Base-by-base conservation (phyloP, 352 stramenopile genomes). In the Salisapilia sapeloensis region DNA sequence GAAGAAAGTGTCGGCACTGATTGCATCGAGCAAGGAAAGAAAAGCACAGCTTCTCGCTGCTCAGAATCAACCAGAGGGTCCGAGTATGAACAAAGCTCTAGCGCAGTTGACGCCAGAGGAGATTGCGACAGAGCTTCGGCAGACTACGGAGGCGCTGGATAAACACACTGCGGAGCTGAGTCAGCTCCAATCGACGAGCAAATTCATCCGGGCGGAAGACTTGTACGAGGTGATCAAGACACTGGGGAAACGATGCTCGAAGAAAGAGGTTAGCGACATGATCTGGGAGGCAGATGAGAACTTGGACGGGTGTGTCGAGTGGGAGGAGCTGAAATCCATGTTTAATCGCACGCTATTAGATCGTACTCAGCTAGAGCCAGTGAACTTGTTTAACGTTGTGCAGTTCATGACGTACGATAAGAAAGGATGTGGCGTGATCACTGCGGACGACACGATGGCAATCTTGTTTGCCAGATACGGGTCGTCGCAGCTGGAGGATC, bases 261-360 rank as follows among this genome's bases (percentile, higher is more conserved):
- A 96, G 61, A 96, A 94, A 54, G 90, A 97, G 48, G 92, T 97
- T 30, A 83, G 85, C 34, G 87, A 97, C 39, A 97, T 98, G 76
- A 96, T 98, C 44, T 98, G 92, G 92, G 93, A 98, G 57, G 91
- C 94, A 10, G 93, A 98, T 53, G 92, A 98, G 48, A 97, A 98
- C 50, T 44, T 97, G 27, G 93, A 98, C 53, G 86, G 79, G 16
- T 66, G 72, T 23, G 71, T 96, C 27, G 84, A 96, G 54, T 96
- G 84, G 82, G 81, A 96, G 6, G 91, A 98, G 53, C 81, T 98
- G 29, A 72, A 80, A 35, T 57, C 93, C 38, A 98, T 96, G 74
- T 98, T 96, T 58, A 91, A 97, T 44, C 70, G 93, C 23, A 98
- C 97, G 43, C 60, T 97, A 18, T 70, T 92, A 22, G 91, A 98